Evolutionary conservation across 2,329 filamentous ascomycete genomes (phyloP).

Genomic region (Aspergillus fumigatiaffinis): DNA sequence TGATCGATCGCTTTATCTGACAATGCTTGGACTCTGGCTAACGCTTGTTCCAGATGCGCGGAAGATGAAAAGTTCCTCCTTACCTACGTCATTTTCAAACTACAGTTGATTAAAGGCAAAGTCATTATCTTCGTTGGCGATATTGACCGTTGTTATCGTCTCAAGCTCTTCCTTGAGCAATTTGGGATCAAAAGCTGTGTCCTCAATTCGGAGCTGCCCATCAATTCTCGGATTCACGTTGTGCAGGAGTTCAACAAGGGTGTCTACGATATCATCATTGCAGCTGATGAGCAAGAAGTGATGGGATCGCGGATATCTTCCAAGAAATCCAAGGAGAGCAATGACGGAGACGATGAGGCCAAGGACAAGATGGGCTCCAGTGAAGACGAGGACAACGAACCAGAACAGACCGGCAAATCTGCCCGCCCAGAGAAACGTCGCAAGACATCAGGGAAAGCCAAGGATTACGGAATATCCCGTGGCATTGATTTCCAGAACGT

Average conservation of each 20-base stretch:
- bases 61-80: conserved; percentile 97
- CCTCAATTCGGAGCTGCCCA: conserved; percentile 87
- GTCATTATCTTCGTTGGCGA: conserved; percentile 80
- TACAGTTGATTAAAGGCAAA: conserved; percentile 91
- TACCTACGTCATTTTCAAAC: conserved; percentile 90
- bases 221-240: conserved; percentile 89
- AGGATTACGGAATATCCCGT: conserved; percentile 91
- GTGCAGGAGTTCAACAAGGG: conserved; percentile 97
- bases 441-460: conserved; percentile 64
- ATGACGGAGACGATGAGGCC: conserved; percentile 23
- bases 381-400: conserved; percentile 34
- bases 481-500: conserved; percentile 98
- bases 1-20: conserved; percentile 17
- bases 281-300: conserved; percentile 85
- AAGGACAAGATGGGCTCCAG: conserved; percentile 32
- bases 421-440: conserved; percentile 54
- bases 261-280: conserved; percentile 97
- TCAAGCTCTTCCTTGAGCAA: conserved; percentile 94
- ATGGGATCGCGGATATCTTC: conserved; percentile 52
- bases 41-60: conserved; percentile 57
- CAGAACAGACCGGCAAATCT: conserved; percentile 23
- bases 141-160: conserved; percentile 81
- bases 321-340: conserved; percentile 27
- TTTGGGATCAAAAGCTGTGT: conserved; percentile 93
- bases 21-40: conserved; percentile 15